Percentiles rank a stretch among this genome's conserved stretches.
Conservation (phyloP, 1,284 basidiomycete species). For the Sporisorium reilianum region DNA sequence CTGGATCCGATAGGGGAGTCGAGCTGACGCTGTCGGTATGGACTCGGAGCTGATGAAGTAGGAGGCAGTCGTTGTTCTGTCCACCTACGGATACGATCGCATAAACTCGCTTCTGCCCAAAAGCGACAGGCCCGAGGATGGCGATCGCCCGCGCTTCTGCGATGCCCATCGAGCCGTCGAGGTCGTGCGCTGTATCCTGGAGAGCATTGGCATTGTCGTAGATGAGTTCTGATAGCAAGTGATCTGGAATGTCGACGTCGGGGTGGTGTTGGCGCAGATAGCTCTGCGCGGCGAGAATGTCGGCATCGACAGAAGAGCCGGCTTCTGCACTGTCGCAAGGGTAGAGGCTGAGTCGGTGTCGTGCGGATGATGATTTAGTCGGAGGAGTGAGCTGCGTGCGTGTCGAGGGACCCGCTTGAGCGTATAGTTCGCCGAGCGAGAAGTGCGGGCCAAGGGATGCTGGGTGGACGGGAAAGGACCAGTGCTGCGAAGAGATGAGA, state of each 20-base stretch:
- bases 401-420: constrained; percentile 2
- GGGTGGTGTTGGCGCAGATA: constrained; percentile 26
- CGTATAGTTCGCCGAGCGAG: background rate
- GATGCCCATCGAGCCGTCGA: constrained; percentile 23
- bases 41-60: constrained; percentile 36
- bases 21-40: background rate
- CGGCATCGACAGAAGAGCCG: constrained; percentile 36
- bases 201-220: constrained; percentile 26
- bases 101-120: constrained; percentile 2
- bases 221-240: constrained; percentile 24
- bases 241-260: constrained; percentile 36
- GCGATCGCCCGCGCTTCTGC: constrained; percentile 38
- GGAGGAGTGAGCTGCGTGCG: constrained; percentile 19
- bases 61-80: constrained; percentile 24
- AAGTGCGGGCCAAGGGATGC: background rate
- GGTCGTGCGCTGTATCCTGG: constrained; percentile 8
- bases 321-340: constrained; percentile 6
- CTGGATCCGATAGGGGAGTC: background rate
- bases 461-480: constrained; percentile 18
- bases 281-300: constrained; percentile 32
- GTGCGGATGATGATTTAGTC: constrained; percentile 3
- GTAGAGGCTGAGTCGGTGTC: constrained; percentile 18
- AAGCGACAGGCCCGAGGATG: constrained; percentile 27
- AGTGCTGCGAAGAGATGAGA: constrained; percentile 21
- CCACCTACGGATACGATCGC: constrained; percentile 30